A percentile compares a stretch with the other conserved stretches of the same genome.
phyloP scores from a whole-genome alignment of 345 rosid species.

The Conringia planisiliqua region DNA sequence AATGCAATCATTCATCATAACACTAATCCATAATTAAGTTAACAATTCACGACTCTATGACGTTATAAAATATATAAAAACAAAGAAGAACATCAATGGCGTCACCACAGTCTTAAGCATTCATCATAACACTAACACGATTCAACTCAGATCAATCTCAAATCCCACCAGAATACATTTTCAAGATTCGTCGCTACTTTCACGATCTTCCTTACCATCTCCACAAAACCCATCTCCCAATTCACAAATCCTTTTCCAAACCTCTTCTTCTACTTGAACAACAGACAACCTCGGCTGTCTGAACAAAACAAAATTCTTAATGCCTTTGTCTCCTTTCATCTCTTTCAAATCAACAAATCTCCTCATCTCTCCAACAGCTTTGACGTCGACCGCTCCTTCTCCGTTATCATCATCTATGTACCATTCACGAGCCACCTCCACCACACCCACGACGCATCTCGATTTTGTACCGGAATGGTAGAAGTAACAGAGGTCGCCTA shows the following conservation, averaged over 20 bases:
- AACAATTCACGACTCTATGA: background rate
- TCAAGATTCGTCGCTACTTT: conserved; percentile 19
- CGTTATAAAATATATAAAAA: background rate
- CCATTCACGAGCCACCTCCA: conserved; percentile 65
- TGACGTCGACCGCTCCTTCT: conserved; percentile 73
- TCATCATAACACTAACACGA: background rate
- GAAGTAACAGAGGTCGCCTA: conserved; percentile 78
- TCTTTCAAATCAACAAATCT: conserved; percentile 66
- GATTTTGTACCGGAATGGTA: conserved; percentile 82
- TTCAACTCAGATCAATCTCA: background rate
- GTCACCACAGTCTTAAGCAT: background rate
- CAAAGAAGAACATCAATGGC: background rate
- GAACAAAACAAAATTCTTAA: conserved; percentile 64
- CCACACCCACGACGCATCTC: conserved; percentile 81
- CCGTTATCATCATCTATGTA: conserved; percentile 34
- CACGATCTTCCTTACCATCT: conserved; percentile 45
- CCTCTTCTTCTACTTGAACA: conserved; percentile 55
- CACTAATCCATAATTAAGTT: background rate
- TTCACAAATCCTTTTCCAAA: conserved; percentile 67
- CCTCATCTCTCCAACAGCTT: conserved; percentile 77
- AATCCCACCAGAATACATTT: too few species aligned
- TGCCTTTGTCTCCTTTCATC: conserved; percentile 58
- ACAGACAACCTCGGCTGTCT: conserved; percentile 92
- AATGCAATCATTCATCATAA: background rate
- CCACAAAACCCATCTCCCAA: conserved; percentile 84